Conservation (phyloP, 495 filamentous ascomycete species). For the Baudoinia panamericana region DNA sequence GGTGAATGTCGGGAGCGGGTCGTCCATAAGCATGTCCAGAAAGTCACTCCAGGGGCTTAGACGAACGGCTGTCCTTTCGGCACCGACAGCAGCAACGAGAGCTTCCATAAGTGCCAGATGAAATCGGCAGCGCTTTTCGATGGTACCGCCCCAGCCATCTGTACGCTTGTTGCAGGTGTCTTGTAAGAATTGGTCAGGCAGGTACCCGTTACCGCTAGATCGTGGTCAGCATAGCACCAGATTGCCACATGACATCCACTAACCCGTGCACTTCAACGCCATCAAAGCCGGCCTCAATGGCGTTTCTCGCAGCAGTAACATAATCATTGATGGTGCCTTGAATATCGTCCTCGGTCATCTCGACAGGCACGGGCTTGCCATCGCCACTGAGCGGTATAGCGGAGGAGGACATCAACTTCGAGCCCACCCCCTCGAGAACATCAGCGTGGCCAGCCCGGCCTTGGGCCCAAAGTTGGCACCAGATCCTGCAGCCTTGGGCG, state of each 20-base stretch:
- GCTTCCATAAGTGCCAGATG: constrained; percentile 47
- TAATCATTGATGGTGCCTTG: constrained; percentile 41
- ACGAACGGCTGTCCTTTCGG: constrained; percentile 47
- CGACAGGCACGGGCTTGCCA: constrained; percentile 32
- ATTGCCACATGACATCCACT: no score
- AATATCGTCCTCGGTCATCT: constrained; percentile 46
- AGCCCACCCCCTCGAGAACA: constrained; percentile 33
- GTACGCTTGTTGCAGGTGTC: constrained; percentile 48
- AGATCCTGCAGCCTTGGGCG: constrained; percentile 48
- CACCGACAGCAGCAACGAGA: constrained; percentile 48
- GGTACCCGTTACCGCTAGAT: constrained; percentile 34
- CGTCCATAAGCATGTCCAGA: constrained; percentile 46
- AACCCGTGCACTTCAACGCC: constrained; percentile 55
- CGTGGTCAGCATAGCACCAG: neutral
- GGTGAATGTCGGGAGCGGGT: constrained; percentile 49
- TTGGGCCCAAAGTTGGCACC: constrained; percentile 51
- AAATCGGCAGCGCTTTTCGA: constrained; percentile 56
- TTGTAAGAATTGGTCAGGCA: constrained; percentile 60
- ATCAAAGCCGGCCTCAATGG: constrained; percentile 58
- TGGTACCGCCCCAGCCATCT: constrained; percentile 54
- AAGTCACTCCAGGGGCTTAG: constrained; percentile 45
- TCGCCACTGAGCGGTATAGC: neutral
- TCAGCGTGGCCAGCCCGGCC: constrained; percentile 41
- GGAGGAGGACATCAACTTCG: constrained; percentile 3
- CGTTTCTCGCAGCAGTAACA: constrained; percentile 46